These are phyloP conservation scores for Ceratobasidium theobromae DNA, from an alignment of 1,284 basidiomycete genomes.

Conservation along the genomic window DNA sequence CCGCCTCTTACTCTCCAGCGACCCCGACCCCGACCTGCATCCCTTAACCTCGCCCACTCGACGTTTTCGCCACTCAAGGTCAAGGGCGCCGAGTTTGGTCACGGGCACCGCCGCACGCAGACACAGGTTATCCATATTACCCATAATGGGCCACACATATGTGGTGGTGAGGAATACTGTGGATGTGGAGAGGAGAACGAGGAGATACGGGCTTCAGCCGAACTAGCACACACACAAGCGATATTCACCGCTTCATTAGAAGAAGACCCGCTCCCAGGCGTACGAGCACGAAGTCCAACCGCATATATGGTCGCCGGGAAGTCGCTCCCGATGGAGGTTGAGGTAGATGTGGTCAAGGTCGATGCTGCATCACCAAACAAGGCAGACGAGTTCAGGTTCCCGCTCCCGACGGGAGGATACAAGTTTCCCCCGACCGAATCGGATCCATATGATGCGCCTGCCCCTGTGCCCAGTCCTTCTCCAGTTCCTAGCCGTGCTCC, in stretches of 20 bases:
- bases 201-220: slow-evolving; percentile 24
- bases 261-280: slow-evolving; percentile 10
- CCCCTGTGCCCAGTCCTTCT: background rate
- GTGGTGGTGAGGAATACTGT: background rate
- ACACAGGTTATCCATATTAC: slow-evolving; percentile 2
- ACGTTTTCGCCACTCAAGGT: background rate
- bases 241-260: slow-evolving; percentile 24
- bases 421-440: slow-evolving; percentile 5
- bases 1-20: slow-evolving; percentile 15
- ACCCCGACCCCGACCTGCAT: slow-evolving; percentile 12
- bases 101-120: no score
- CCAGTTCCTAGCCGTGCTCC: no score
- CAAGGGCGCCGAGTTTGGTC: no score
- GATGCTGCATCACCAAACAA: background rate
- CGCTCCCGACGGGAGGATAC: slow-evolving; percentile 7
- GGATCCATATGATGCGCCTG: background rate
- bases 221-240: slow-evolving; percentile 25
- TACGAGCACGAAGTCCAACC: slow-evolving; percentile 17
- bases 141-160: background rate
- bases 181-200: background rate
- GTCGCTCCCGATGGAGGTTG: slow-evolving; percentile 23
- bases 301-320: slow-evolving; percentile 10
- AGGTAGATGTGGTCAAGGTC: background rate
- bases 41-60: slow-evolving; percentile 12
- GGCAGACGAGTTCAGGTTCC: background rate